phyloP scores from a whole-genome alignment of 2,329 filamentous ascomycete genomes.

The Fusarium nisikadoi region DNA sequence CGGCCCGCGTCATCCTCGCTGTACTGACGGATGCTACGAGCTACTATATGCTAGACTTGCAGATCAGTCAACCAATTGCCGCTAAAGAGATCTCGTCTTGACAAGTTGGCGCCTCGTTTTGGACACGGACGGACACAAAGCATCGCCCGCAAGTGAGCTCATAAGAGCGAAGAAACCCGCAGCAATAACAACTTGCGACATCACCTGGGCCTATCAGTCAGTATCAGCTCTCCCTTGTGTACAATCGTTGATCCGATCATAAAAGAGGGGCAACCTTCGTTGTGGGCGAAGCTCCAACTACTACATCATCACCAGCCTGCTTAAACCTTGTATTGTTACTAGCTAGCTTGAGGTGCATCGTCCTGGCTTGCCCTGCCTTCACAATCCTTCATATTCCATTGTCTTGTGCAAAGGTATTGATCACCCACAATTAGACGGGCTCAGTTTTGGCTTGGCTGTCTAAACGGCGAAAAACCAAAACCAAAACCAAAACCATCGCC shows the following conservation, averaged over 20 bases:
- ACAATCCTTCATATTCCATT: not conserved
- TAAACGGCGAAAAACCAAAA: not conserved
- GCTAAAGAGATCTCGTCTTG: constrained; percentile 9
- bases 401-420: not conserved
- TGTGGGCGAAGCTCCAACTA: constrained; percentile 31
- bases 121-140: constrained; percentile 15
- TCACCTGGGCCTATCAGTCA: constrained; percentile 7
- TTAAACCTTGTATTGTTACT: constrained; percentile 35
- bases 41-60: constrained; percentile 17
- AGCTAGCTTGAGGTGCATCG: not conserved
- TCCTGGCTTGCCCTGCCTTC: not conserved
- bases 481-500: not conserved
- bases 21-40: not conserved
- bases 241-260: constrained; percentile 33
- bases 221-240: not conserved
- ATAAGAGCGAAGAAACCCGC: not conserved
- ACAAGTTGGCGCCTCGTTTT: constrained; percentile 7
- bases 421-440: not conserved
- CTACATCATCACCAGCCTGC: constrained; percentile 35
- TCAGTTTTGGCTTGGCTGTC: not conserved
- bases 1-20: constrained; percentile 6
- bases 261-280: constrained; percentile 37
- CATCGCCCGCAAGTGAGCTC: constrained; percentile 7
- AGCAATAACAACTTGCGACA: constrained; percentile 1
- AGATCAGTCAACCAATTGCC: constrained; percentile 35